phyloP scores from a whole-genome alignment of 768 basidiomycete species.

The Kwoniella dendrophila region DNA sequence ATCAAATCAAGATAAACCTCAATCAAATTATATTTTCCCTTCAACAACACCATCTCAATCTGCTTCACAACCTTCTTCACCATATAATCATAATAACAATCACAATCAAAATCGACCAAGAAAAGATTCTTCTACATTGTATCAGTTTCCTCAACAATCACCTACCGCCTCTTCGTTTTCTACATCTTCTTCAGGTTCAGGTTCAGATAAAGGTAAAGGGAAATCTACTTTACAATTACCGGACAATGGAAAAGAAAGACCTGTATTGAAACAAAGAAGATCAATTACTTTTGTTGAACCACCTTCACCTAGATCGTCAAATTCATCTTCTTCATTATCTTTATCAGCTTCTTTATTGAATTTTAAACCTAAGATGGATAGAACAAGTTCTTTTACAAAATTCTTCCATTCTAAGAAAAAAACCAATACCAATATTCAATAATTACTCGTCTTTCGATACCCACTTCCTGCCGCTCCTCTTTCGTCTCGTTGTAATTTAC shows the following conservation, averaged over 20 bases:
- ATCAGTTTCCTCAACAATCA: background rate
- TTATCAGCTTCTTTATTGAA: no score
- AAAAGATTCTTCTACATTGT: background rate
- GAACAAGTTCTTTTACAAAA: slow-evolving; percentile 16
- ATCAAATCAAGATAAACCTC: background rate
- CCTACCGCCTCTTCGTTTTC: background rate
- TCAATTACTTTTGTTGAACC: slow-evolving; percentile 19
- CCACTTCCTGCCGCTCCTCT: background rate
- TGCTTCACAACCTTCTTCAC: no score
- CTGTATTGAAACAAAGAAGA: background rate
- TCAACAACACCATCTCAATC: background rate
- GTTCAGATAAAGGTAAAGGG: background rate
- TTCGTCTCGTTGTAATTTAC: background rate
- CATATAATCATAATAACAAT: background rate
- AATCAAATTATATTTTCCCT: background rate
- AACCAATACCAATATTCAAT: background rate
- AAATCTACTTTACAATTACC: no score
- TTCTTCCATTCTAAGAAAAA: slow-evolving; percentile 19
- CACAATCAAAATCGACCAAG: background rate
- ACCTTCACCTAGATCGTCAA: slow-evolving; percentile 7
- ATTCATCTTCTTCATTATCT: no score
- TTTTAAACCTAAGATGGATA: slow-evolving; percentile 10
- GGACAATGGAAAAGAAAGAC: background rate
- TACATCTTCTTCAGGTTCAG: background rate
- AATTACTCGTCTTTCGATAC: background rate